A percentile compares a stretch with the other conserved stretches of the same genome.
These are phyloP conservation scores for Dicorynia guianensis DNA, from an alignment of 306 rosid genomes.

Conservation along the genomic window DNA sequence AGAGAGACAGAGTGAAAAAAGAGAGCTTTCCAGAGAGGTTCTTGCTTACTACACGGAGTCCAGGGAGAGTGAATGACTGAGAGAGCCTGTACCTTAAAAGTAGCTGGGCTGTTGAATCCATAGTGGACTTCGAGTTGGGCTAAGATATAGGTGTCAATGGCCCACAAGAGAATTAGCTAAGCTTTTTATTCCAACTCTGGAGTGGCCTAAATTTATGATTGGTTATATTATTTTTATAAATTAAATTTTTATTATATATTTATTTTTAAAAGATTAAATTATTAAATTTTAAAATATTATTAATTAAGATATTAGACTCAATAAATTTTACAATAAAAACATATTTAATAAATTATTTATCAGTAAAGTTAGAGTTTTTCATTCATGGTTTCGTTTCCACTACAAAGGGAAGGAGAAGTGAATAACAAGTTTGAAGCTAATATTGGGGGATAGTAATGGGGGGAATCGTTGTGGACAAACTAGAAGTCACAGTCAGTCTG, in stretches of 20 bases:
- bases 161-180: background rate
- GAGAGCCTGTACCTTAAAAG: background rate
- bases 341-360: too few relatives aligned
- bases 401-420: too few relatives aligned
- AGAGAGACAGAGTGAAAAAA: background rate
- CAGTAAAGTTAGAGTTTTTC: too few relatives aligned
- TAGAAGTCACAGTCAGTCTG: background rate
- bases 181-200: background rate
- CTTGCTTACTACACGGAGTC: background rate
- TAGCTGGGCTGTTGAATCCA: background rate
- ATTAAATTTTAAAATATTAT: too few relatives aligned
- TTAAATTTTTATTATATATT: too few relatives aligned
- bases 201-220: constrained; percentile 9
- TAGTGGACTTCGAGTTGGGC: constrained; percentile 1
- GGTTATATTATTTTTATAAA: too few relatives aligned
- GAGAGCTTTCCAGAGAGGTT: constrained; percentile 18
- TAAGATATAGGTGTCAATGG: background rate
- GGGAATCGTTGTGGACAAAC: background rate
- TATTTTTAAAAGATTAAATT: too few relatives aligned
- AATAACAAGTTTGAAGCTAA: too few relatives aligned
- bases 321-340: too few relatives aligned
- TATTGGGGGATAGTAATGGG: background rate
- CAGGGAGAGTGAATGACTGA: background rate
- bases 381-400: too few relatives aligned
- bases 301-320: too few relatives aligned